Conservation (phyloP, 805 yeast genomes). For the Isabelozyma pseudorhagii region DNA sequence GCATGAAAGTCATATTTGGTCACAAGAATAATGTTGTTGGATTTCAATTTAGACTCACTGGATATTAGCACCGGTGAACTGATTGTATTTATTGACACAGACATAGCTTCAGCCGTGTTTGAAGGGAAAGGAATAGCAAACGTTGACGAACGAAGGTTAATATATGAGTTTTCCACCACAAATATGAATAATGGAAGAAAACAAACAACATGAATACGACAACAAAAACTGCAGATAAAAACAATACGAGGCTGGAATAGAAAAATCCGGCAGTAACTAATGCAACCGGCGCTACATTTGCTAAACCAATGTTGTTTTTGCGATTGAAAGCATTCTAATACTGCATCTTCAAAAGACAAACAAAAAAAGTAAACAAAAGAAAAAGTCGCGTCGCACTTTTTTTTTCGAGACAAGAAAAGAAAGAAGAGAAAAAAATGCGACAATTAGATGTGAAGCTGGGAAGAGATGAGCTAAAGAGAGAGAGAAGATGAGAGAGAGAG, state of each 20-base stretch:
- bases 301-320: background rate
- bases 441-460: no score
- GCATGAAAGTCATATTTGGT: constrained; percentile 45
- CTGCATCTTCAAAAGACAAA: background rate
- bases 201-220: background rate
- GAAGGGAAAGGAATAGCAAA: no score
- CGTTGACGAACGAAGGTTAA: no score
- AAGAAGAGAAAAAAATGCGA: background rate
- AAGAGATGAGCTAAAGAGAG: no score
- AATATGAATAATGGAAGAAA: no score
- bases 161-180: no score
- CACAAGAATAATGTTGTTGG: constrained; percentile 38
- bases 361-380: background rate
- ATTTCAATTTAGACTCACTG: constrained; percentile 11
- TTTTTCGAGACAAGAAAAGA: background rate
- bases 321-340: background rate
- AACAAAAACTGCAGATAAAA: no score
- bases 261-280: no score
- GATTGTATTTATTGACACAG: constrained; percentile 5
- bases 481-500: no score
- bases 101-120: background rate
- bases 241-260: background rate
- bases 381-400: background rate
- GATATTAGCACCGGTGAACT: background rate
- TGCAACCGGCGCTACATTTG: no score